phyloP scores from a whole-genome alignment of 2,329 filamentous ascomycete species.

The Mollisiaceae sp. region DNA sequence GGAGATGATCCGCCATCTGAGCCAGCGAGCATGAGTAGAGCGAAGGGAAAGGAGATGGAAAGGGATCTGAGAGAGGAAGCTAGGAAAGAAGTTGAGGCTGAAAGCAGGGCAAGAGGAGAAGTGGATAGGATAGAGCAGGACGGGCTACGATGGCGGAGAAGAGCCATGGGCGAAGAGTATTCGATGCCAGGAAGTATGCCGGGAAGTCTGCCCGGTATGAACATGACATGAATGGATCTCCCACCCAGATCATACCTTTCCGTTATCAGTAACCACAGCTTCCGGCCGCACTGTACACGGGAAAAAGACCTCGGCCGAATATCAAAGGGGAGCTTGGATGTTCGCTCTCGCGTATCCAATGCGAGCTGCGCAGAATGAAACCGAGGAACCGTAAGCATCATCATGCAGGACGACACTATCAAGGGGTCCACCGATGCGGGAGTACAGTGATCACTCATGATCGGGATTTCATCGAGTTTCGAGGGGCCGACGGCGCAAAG shows the following conservation, averaged over 20 bases:
- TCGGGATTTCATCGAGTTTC: neutral
- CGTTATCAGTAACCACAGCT: neutral
- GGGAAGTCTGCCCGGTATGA: constrained; percentile 29
- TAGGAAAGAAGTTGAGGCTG: constrained; percentile 53
- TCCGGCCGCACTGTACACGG: neutral
- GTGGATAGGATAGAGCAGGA: constrained; percentile 42
- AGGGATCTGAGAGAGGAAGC: constrained; percentile 58
- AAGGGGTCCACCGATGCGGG: neutral
- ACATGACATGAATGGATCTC: constrained; percentile 30
- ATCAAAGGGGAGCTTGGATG: neutral
- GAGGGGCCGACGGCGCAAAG: neutral
- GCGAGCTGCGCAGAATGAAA: neutral
- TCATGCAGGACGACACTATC: neutral
- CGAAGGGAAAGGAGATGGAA: constrained; percentile 58
- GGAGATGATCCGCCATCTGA: constrained; percentile 61
- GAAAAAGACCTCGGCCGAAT: neutral
- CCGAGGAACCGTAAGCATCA: neutral
- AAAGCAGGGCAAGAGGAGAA: constrained; percentile 43
- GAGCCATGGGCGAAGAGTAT: constrained; percentile 43
- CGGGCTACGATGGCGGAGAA: constrained; percentile 42
- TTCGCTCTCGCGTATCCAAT: neutral
- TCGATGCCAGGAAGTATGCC: constrained; percentile 46
- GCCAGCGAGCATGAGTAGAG: constrained; percentile 54
- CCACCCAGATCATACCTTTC: neutral
- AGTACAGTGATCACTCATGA: constrained; percentile 1